A percentile compares a stretch with the other conserved stretches of the same genome.
Conservation (phyloP, 2,329 filamentous ascomycete species). For the Albophoma yamanashiensis region DNA sequence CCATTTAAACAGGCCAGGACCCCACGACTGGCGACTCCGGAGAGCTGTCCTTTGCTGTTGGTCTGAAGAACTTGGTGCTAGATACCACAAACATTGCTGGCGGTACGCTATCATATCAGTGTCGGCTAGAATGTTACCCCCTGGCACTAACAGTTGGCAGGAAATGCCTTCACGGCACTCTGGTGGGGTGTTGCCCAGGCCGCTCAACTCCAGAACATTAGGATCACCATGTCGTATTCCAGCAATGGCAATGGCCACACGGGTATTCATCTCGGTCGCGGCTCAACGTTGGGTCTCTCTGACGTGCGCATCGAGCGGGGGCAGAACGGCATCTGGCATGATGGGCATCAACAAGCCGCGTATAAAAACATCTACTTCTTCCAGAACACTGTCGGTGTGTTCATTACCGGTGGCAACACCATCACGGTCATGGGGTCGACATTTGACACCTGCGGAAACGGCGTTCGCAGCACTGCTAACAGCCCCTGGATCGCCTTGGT, state of each 20-base stretch:
- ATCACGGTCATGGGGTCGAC: conserved; percentile 28
- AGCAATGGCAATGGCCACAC: conserved; percentile 25
- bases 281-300: conserved; percentile 28
- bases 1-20: conserved; percentile 15
- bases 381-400: conserved; percentile 25
- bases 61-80: conserved; percentile 30
- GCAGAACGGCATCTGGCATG: conserved; percentile 30
- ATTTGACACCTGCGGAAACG: conserved; percentile 27
- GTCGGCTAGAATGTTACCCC: neutral
- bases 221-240: conserved; percentile 27
- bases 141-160: conserved; percentile 1
- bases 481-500: conserved; percentile 29
- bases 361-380: conserved; percentile 33
- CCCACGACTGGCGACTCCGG: conserved; percentile 19
- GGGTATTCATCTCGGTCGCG: conserved; percentile 27
- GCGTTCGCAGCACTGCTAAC: conserved; percentile 23
- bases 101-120: conserved; percentile 5
- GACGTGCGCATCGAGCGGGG: conserved; percentile 30
- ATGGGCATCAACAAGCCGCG: conserved; percentile 31
- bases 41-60: conserved; percentile 30
- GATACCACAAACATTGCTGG: conserved; percentile 27
- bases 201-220: conserved; percentile 30
- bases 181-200: conserved; percentile 34
- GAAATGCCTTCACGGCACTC: conserved; percentile 25
- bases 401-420: conserved; percentile 21